Conservation (phyloP, 805 yeast species). For the Metschnikowia corniflorae region DNA sequence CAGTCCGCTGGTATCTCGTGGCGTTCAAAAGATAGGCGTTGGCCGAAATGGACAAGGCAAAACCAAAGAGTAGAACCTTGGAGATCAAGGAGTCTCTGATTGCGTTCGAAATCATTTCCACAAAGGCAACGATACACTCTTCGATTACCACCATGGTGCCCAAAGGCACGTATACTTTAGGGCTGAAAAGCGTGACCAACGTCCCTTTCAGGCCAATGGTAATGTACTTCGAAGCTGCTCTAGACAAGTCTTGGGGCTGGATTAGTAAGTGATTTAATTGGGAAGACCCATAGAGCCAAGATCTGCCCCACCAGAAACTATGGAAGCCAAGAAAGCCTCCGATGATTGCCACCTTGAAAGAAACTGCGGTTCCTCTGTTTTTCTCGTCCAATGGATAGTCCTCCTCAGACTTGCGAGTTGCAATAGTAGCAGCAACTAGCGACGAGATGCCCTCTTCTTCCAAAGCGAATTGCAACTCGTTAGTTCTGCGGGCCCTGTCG, state of each 20-base stretch:
- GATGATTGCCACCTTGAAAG: constrained; percentile 59
- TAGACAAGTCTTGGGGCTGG: constrained; percentile 29
- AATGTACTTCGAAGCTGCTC: constrained; percentile 42
- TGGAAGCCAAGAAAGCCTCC: constrained; percentile 60
- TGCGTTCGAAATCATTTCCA: constrained; percentile 59
- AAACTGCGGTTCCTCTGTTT: constrained; percentile 38
- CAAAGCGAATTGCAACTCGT: constrained; percentile 69
- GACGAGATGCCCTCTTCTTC: constrained; percentile 91
- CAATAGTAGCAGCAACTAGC: constrained; percentile 63
- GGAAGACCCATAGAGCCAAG: constrained; percentile 51
- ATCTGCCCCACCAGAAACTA: constrained; percentile 63
- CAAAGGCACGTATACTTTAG: constrained; percentile 55
- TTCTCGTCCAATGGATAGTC: constrained; percentile 21
- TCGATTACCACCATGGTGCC: constrained; percentile 57
- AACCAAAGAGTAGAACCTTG: constrained; percentile 67
- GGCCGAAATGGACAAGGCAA: constrained; percentile 71
- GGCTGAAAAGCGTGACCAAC: constrained; percentile 55
- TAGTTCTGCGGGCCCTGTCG: constrained; percentile 76
- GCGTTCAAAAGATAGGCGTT: constrained; percentile 85
- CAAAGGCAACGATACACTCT: constrained; percentile 49
- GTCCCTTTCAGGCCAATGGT: constrained; percentile 47
- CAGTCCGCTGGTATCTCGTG: constrained; percentile 61
- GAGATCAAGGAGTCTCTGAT: constrained; percentile 79
- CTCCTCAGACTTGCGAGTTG: constrained; percentile 44
- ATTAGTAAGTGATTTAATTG: constrained; percentile 15